Conservation (phyloP, 75 land plant genomes). For the Sequoia sempervirens region DNA sequence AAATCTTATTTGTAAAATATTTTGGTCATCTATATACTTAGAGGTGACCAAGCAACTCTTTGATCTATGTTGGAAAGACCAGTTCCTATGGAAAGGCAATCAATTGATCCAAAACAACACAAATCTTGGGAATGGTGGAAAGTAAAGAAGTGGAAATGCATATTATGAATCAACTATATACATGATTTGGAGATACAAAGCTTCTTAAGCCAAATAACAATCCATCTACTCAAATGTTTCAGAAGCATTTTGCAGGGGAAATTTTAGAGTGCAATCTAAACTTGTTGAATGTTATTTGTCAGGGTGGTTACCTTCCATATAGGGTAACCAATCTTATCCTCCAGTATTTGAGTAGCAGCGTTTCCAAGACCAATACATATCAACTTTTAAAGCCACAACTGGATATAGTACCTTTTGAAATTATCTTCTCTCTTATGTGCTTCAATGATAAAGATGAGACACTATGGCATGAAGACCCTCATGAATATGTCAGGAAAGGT, state of each 20-base stretch:
- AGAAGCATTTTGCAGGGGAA: conserved; percentile 86
- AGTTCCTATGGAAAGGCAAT: conserved; percentile 89
- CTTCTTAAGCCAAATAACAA: conserved; percentile 85
- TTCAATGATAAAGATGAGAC: conserved; percentile 87
- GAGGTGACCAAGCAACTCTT: conserved; percentile 89
- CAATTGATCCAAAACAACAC: conserved; percentile 79
- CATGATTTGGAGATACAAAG: conserved; percentile 92
- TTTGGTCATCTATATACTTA: conserved; percentile 97
- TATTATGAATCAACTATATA: conserved; percentile 86
- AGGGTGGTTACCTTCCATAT: conserved; percentile 89
- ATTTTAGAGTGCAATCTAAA: conserved; percentile 79
- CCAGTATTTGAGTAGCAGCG: conserved; percentile 91
- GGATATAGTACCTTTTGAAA: conserved; percentile 86
- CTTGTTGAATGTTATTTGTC: conserved; percentile 68
- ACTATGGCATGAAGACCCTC: conserved; percentile 97
- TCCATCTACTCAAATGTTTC: conserved; percentile 92
- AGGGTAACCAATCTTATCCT: conserved; percentile 87
- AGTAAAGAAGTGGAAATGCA: conserved; percentile 97
- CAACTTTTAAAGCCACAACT: conserved; percentile 76
- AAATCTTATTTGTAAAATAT: conserved; percentile 95
- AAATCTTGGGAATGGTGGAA: conserved; percentile 99
- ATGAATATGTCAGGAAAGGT: conserved; percentile 97
- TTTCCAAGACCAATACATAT: conserved; percentile 78
- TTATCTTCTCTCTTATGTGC: conserved; percentile 98
- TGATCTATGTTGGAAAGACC: conserved; percentile 90